Evolutionary conservation across 306 rosid species (phyloP).

Genomic region (peach (Prunus persica)): Prunus_persica_NCBIv2 NC_034013.1:10237501-10238000

Average conservation of each 20-base stretch:
- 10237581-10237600: not conserved
- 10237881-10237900: conserved; percentile 1
- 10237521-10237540: not conserved
- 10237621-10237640: not conserved
- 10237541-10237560: not conserved
- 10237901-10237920: not conserved
- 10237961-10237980: not conserved
- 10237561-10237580: not conserved
- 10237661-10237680: not conserved
- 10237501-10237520: not conserved
- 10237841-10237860: not conserved
- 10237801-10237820: not conserved
- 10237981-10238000: not conserved
- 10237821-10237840: not conserved
- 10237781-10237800: not conserved
- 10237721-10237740: not conserved
- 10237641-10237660: not conserved
- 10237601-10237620: not conserved
- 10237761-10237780: not conserved
- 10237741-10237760: not conserved
- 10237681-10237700: not conserved
- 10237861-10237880: not conserved
- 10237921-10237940: not conserved
- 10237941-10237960: not conserved
- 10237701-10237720: not conserved